Base-by-base conservation (phyloP, 2,329 filamentous ascomycete species). In the Exophiala calicioides region DNA sequence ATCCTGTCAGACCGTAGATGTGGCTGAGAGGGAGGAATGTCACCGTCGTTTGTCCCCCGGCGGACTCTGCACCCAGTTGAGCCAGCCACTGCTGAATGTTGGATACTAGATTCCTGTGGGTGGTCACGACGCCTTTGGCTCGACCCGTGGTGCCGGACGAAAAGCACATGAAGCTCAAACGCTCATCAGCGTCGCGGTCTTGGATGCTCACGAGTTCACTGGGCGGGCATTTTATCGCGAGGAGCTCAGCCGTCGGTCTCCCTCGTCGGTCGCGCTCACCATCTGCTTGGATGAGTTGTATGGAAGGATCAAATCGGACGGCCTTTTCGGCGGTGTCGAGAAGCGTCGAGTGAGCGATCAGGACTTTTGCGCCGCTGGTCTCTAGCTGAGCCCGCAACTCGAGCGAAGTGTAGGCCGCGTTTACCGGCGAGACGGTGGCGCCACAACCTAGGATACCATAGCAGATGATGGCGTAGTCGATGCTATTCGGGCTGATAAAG, bases 301-400 rank as follows among this genome's bases (percentile, higher is more conserved):
- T 45, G 12, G 29, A 21, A 9, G 32, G 37, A 18, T 44, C 27
- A n/a, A 40, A 47, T 56, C 76, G 75, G 5, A 87, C 88, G 0
- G 90, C 90, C 46, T 82, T 76, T 27, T 72, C 70, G 1, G 85
- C 88, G 8, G 76, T 76, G 4, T 79, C 68, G 2, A 95, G 73
- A 49, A 85, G 77, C 0, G 81, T 68, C 20, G 78, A 66, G 60
- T 94, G 88, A 0, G 90, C 95, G 20, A 85, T 78, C 8, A 96
- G 66, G 1, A 78, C 87, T 61, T 82, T 87, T 31, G 88, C 87
- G 1, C 80, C 78, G 0, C 84, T 84, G 65, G 94, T 87, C 59
- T 81, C 81, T 50, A 97, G 78, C 69, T 96, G 90, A 60, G 86
- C 90, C 5, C 85, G 82, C 23, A 97, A 76, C 68, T 97, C 91